Evolutionary conservation across 164 flowering plant species (phyloP).

Genomic region (Macadamia tetraphylla): DNA sequence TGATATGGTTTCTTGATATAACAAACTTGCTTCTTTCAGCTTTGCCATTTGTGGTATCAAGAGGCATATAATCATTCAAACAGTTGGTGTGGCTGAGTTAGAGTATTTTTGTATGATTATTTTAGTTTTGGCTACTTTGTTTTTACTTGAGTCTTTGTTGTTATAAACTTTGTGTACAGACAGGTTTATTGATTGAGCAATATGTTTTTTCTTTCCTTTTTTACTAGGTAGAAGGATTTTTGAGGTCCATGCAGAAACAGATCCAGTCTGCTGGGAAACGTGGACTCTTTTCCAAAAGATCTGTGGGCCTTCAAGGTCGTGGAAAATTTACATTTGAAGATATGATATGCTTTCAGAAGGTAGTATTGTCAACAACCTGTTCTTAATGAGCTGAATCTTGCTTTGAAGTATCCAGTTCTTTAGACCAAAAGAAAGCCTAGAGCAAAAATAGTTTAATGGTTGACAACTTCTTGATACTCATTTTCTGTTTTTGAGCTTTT

Average conservation of each 20-base stretch:
- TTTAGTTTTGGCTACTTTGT: no score
- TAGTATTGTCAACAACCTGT: constrained; percentile 12
- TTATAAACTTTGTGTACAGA: no score
- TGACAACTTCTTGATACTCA: background rate
- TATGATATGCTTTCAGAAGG: constrained; percentile 99
- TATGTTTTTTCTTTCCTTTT: background rate
- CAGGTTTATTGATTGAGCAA: no score
- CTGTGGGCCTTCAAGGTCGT: constrained; percentile 65
- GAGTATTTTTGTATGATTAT: no score
- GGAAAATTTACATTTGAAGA: constrained; percentile 90
- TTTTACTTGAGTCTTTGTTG: no score
- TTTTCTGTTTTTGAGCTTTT: background rate
- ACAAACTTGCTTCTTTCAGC: no score
- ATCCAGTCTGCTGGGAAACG: constrained; percentile 82
- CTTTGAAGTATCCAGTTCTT: background rate
- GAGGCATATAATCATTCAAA: no score
- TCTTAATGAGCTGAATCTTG: background rate
- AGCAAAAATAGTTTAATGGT: background rate
- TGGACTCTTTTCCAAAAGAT: constrained; percentile 82
- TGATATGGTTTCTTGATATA: no score
- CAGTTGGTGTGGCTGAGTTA: no score
- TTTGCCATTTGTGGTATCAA: no score
- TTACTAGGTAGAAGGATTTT: constrained; percentile 80
- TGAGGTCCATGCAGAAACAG: constrained; percentile 92
- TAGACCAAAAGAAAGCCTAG: background rate